Base-by-base conservation (phyloP, 2,329 filamentous ascomycete species). In the Talaromyces amestolkiae region DNA sequence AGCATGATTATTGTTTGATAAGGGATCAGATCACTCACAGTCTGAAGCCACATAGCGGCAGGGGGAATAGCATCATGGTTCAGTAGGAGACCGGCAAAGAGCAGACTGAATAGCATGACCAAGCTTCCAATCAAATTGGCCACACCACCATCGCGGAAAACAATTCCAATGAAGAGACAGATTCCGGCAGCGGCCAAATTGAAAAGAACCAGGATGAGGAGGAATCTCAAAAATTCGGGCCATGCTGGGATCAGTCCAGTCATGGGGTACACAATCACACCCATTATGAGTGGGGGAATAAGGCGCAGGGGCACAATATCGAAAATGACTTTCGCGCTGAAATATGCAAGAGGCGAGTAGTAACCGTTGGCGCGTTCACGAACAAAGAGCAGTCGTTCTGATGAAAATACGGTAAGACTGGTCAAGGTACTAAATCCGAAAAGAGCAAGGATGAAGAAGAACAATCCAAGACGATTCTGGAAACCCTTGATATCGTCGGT, bases 391-490 rank as follows among this genome's bases (percentile, higher is more conserved):
- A 97, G 85, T 53, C 95, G 86, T 78, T 99, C 95, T 0, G 91
- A 87, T 0, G 93, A 93, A 77, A 99, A 99, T 11, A 97, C 94
- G 35, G 91, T 97, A 63, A 99, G 83, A 72, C 91, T 96, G 0
- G 95, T 98, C 45, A 99, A 83, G 0, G 94, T 97, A 78, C 92
- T 97, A 82, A 99, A 99, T 10, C 95, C 95, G 72, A 98, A 99
- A 2, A 99, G 85, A 0, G 95, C 93, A 1, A 99, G 85, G 39
- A 99, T 85, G 82, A 99, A 99, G 83, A 99, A 96, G 85, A 99
- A 99, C 15, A 99, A 86, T 68, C 95, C 95, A 5, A 99, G 88
- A 22, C 95, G 88, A 77, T 99, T 99, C 78, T 99, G 95, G 85
- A 99, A 99, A 39, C 96, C 95, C 68, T 92, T 90, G 71, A 99